Evolutionary conservation across 2,329 filamentous ascomycete species (phyloP), one percentile per base, ranked within the genome.

Genomic region (Ascochyta rabiei): DNA sequence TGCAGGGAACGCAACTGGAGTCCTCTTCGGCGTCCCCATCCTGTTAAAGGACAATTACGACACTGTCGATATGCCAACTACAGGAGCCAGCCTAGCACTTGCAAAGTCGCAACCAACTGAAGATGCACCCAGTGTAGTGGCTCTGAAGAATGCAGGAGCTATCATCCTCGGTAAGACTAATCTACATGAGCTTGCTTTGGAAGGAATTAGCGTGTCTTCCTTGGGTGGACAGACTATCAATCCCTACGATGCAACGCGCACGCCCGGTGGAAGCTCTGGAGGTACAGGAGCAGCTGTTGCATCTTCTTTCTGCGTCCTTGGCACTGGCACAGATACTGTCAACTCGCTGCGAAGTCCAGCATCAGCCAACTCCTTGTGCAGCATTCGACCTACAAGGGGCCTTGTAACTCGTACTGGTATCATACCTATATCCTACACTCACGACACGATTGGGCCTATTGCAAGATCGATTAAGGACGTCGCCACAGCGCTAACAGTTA

Each of bases 41-140:
- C 65, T 89, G 4, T 71, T 88, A 6, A 89, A 89, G 68, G 86
- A 89, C 71, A 89, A 87, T 64, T 86, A 81, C 64, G 81, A 86
- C 50, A 83, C 83, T 0, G 60, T 69, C 0, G 78, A 80, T 18
- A 80, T 85, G 71, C 80, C 80, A 38, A 88, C 86, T 0, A 88
- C 84, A 0, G 85, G 81, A 0, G 83, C 80, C 4, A 81, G 76
- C 55, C 62, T 79, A 7, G 81, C 78, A 4, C 72, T 89, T 8
- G 78, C 78, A 28, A 64, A 75, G 2, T 81, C 80, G 19, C 73
- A 69, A 48, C 84, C 80, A 6, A 69, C 69, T 1, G 63, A 70
- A n/a, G 82, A 86, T 63, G 81, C 82, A 0, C 77, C 81, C 0
- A 76, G 79, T 1, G 81, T 86, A 4, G 62, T 63, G 2, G 81